Conservation (phyloP, 108 stramenopile species). For the Aurantiochytrium sp. region DNA sequence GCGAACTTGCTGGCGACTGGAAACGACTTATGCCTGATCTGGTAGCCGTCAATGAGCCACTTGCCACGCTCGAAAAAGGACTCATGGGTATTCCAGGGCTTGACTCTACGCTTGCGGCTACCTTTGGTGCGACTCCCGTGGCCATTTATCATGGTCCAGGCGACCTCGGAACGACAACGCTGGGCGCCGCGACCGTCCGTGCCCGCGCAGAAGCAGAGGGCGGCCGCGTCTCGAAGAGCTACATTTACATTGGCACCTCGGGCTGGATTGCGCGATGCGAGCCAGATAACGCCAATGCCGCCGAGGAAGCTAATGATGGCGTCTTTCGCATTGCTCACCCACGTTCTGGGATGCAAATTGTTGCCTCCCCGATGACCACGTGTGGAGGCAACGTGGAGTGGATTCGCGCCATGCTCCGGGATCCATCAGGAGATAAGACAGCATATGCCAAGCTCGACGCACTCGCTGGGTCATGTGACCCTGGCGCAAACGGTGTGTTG, state of each 20-base stretch:
- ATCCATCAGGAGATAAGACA: neutral
- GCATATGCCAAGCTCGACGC: neutral
- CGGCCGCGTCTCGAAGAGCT: neutral
- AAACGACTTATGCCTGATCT: neutral
- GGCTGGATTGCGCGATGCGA: neutral
- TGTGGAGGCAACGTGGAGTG: neutral
- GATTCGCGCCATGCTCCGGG: neutral
- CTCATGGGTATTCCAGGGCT: neutral
- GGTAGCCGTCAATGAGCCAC: neutral
- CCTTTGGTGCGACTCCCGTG: slow-evolving; percentile 52
- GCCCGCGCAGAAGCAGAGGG: neutral
- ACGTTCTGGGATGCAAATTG: neutral
- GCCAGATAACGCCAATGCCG: neutral
- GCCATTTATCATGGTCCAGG: slow-evolving; percentile 68
- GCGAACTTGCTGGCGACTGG: neutral
- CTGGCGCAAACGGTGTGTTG: neutral
- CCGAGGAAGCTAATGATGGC: neutral
- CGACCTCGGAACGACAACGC: neutral
- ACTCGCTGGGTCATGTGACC: neutral
- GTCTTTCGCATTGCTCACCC: neutral
- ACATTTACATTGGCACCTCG: neutral
- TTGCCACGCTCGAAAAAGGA: neutral
- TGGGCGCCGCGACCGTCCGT: neutral
- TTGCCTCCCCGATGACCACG: neutral
- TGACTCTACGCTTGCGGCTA: neutral